These are phyloP conservation scores for Dioscorea zingiberensis DNA, from an alignment of 106 monocot genomes.

Conservation along the genomic window DNA sequence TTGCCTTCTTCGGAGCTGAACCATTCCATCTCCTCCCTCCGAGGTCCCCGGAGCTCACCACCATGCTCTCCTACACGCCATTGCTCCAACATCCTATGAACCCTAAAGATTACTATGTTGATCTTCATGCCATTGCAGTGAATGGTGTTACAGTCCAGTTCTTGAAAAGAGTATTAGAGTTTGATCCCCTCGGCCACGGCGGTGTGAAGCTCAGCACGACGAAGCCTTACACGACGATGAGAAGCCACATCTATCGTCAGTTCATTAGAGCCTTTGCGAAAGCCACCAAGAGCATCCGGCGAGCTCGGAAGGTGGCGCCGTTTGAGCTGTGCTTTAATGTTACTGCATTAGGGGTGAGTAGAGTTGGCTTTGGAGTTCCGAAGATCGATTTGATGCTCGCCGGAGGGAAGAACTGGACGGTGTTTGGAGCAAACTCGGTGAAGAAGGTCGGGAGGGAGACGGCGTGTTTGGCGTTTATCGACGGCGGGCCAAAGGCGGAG, in stretches of 20 bases:
- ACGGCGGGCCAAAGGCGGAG: slow-evolving; percentile 21
- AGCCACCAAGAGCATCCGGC: slow-evolving; percentile 14
- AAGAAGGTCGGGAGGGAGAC: slow-evolving; percentile 11
- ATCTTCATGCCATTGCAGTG: slow-evolving; percentile 15
- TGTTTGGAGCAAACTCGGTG: slow-evolving; percentile 28
- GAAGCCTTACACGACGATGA: slow-evolving; percentile 21
- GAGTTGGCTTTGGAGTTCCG: slow-evolving; percentile 27
- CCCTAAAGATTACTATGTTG: slow-evolving; percentile 13
- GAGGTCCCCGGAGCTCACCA: slow-evolving; percentile 7
- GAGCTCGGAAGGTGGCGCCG: slow-evolving; percentile 13
- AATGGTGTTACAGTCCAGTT: slow-evolving; percentile 4
- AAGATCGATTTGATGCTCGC: slow-evolving; percentile 24
- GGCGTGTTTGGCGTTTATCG: slow-evolving; percentile 38
- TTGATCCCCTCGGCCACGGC: slow-evolving; percentile 23
- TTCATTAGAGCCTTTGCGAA: slow-evolving; percentile 14
- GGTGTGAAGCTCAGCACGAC: slow-evolving; percentile 18
- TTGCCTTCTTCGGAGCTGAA: slow-evolving; percentile 25
- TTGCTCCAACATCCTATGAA: slow-evolving; percentile 5
- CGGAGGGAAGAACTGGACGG: slow-evolving; percentile 32
- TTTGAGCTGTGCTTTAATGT: slow-evolving; percentile 23
- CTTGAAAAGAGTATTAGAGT: slow-evolving; percentile 6
- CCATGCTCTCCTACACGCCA: slow-evolving; percentile 15
- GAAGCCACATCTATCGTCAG: slow-evolving; percentile 21
- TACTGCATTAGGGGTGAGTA: slow-evolving; percentile 5
- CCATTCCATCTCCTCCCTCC: slow-evolving; percentile 29